Conservation (phyloP, 345 rosid genomes). For the Dipteronia dyeriana region DNA sequence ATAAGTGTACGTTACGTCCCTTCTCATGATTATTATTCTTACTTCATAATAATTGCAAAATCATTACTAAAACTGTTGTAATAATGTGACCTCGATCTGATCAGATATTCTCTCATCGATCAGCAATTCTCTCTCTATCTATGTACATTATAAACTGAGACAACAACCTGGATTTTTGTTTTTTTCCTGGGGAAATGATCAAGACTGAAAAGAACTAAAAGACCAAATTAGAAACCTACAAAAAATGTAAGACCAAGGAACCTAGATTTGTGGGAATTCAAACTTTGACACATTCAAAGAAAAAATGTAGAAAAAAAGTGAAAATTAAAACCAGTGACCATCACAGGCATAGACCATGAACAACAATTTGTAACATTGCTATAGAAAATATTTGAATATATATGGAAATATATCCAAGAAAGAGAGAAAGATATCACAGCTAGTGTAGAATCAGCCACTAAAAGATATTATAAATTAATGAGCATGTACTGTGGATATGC, state of each 20-base stretch:
- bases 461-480: not conserved
- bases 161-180: not conserved
- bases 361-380: too few relatives aligned
- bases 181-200: constrained; percentile 17
- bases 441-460: not conserved
- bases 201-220: constrained; percentile 18
- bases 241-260: constrained; percentile 33
- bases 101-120: not conserved
- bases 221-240: constrained; percentile 11
- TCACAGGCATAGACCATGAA: not conserved
- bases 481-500: too few relatives aligned
- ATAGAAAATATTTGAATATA: too few relatives aligned
- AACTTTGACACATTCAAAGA: constrained; percentile 14
- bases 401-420: not conserved
- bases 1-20: constrained; percentile 23
- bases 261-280: constrained; percentile 25
- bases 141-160: not conserved
- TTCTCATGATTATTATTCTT: not conserved
- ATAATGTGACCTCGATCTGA: not conserved
- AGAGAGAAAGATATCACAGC: not conserved
- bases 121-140: not conserved
- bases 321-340: constrained; percentile 5
- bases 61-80: constrained; percentile 18
- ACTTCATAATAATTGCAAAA: constrained; percentile 22
- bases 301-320: not conserved